Percentiles rank a stretch among this genome's conserved stretches.
These are phyloP conservation scores for Cystobasidium sp. DNA, from an alignment of 1,284 basidiomycete species.

Conservation along the genomic window DNA sequence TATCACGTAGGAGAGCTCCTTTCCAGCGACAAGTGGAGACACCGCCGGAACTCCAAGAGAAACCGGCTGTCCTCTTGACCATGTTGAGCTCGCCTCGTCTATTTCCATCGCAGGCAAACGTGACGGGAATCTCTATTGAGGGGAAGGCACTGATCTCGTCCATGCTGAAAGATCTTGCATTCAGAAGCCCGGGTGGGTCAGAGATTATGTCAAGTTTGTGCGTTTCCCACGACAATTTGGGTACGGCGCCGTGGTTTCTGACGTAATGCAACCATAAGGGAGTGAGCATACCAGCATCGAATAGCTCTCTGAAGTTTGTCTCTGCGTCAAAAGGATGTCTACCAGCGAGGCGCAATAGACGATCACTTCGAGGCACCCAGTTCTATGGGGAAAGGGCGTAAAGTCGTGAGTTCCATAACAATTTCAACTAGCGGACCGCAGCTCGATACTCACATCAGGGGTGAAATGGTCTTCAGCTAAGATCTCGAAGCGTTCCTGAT, in stretches of 20 bases:
- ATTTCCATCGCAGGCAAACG: constrained; percentile 47
- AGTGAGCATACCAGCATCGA: constrained; percentile 46
- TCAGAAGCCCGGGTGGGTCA: constrained; percentile 41
- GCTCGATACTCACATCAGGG: constrained; percentile 6
- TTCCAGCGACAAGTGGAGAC: constrained; percentile 45
- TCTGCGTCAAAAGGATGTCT: constrained; percentile 48
- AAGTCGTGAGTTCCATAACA: no score
- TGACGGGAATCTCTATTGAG: constrained; percentile 44
- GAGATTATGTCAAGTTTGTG: constrained; percentile 44
- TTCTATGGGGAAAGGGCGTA: constrained; percentile 45
- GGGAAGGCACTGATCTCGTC: constrained; percentile 41
- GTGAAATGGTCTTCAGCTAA: constrained; percentile 48
- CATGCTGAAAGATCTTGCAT: constrained; percentile 26
- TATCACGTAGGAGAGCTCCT: constrained; percentile 45
- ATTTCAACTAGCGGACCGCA: no score
- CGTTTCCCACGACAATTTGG: constrained; percentile 43
- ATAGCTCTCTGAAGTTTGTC: constrained; percentile 42
- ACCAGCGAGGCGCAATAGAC: constrained; percentile 42
- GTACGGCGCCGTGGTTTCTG: constrained; percentile 47
- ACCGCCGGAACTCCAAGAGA: constrained; percentile 44
- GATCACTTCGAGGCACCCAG: constrained; percentile 46
- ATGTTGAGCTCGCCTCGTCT: constrained; percentile 49
- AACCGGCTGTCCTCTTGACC: constrained; percentile 45
- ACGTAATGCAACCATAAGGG: constrained; percentile 47
- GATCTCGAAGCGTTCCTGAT: constrained; percentile 45